phyloP scores from a whole-genome alignment of 2,329 filamentous ascomycete species.

The Colletotrichum lentis region DNA sequence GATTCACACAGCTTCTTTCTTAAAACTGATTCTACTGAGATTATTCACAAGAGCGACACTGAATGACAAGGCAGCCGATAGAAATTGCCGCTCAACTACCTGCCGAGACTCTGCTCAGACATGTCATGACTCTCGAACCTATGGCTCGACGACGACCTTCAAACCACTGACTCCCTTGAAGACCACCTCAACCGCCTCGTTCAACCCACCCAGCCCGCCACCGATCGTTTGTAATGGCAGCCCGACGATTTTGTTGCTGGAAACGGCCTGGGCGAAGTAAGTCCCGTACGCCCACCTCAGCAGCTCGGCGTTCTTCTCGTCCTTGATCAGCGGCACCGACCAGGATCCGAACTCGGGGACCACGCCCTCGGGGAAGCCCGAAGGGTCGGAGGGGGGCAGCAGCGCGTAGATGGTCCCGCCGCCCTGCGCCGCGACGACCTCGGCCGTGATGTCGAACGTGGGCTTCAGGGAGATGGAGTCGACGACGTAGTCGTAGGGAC shows the following conservation, averaged over 20 bases:
- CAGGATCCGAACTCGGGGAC: conserved; percentile 1
- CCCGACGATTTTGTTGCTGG: not conserved
- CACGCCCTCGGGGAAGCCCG: conserved; percentile 14
- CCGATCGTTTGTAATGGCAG: conserved; percentile 10
- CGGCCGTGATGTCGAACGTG: conserved; percentile 39
- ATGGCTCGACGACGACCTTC: conserved; percentile 24
- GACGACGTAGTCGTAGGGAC: conserved; percentile 43
- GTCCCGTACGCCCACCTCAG: conserved; percentile 19
- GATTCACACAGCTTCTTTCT: not conserved
- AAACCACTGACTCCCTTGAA: conserved; percentile 21
- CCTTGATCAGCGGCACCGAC: not conserved
- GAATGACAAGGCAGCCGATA: too few species aligned
- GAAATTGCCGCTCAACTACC: too few species aligned
- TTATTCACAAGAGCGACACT: too few species aligned
- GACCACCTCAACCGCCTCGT: conserved; percentile 20
- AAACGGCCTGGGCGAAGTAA: conserved; percentile 17
- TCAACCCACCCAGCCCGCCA: conserved; percentile 14
- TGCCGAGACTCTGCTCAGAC: too few species aligned
- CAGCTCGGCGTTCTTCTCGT: conserved; percentile 14
- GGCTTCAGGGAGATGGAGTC: conserved; percentile 44
- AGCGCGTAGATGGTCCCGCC: conserved; percentile 21
- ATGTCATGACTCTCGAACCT: not conserved
- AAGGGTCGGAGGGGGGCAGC: conserved; percentile 5
- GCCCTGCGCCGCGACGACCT: conserved; percentile 27
- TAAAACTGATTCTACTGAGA: too few species aligned